A percentile compares a stretch with the other conserved stretches of the same genome.
Evolutionary conservation across 2,329 filamentous ascomycete genomes (phyloP).

Genomic region (Aspergillus chevalieri): DNA sequence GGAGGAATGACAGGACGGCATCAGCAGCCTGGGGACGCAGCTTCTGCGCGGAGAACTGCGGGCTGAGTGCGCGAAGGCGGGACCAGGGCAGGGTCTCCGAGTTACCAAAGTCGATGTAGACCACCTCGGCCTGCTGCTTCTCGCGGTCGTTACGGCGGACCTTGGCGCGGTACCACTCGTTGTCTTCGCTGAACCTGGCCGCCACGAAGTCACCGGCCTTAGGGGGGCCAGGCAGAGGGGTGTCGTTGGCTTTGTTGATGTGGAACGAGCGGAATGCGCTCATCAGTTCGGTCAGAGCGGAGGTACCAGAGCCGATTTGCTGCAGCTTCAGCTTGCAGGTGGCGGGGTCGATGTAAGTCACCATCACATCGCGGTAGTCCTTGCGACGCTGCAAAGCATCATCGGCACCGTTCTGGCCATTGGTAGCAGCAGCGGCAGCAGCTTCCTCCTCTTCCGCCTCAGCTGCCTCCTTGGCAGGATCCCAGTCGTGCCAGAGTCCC

Average conservation of each 20-base stretch:
- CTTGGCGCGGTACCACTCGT: conserved; percentile 89
- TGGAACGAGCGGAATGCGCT: conserved; percentile 87
- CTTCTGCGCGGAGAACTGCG: conserved; percentile 72
- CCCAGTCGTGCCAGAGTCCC: conserved; percentile 89
- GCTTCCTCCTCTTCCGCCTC: conserved; percentile 45
- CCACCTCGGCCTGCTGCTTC: conserved; percentile 78
- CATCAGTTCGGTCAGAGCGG: conserved; percentile 81
- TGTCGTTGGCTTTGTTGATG: conserved; percentile 71
- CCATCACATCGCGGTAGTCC: conserved; percentile 89
- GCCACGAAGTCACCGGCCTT: conserved; percentile 90
- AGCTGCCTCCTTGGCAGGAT: conserved; percentile 75
- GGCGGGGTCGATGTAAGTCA: conserved; percentile 77
- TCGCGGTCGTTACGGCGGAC: conserved; percentile 89
- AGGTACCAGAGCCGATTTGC: conserved; percentile 78
- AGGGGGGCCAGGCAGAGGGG: conserved; percentile 65
- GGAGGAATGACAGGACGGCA: conserved; percentile 78
- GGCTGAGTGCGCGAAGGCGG: conserved; percentile 69
- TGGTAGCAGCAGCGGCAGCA: conserved; percentile 25
- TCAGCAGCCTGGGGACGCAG: conserved; percentile 84
- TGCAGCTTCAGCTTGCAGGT: conserved; percentile 84
- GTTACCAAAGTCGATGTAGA: conserved; percentile 97
- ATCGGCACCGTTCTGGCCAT: conserved; percentile 48
- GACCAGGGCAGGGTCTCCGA: conserved; percentile 82
- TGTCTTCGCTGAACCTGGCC: conserved; percentile 82
- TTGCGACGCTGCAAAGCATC: conserved; percentile 60